These are phyloP conservation scores for Asterochloris sp. DNA, from an alignment of 139 green algal species.

Conservation along the genomic window DNA sequence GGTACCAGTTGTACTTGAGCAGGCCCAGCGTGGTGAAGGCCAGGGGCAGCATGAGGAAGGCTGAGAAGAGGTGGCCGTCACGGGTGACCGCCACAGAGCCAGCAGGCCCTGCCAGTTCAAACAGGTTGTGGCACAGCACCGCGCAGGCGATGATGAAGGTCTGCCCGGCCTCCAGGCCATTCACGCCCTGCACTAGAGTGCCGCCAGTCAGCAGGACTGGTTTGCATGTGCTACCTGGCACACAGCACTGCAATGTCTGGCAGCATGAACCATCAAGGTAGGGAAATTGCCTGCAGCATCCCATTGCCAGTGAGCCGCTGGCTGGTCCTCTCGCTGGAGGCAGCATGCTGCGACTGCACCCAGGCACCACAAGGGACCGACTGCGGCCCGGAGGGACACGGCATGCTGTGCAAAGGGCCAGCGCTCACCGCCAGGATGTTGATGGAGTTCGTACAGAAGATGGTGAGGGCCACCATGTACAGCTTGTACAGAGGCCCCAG, in stretches of 20 bases:
- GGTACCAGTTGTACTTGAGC: constrained; percentile 89
- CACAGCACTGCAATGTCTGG: too few species aligned
- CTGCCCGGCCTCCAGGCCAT: constrained; percentile 95
- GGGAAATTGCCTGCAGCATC: too few species aligned
- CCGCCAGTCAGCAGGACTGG: neutral
- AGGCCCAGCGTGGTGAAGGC: constrained; percentile 77
- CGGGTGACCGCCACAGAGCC: constrained; percentile 17
- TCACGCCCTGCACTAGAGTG: constrained; percentile 61
- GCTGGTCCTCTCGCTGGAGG: too few species aligned
- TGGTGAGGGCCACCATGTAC: constrained; percentile 92
- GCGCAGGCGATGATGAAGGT: constrained; percentile 88
- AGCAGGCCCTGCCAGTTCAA: constrained; percentile 35
- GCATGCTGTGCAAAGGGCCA: neutral
- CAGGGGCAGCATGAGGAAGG: constrained; percentile 89
- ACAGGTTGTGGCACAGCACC: constrained; percentile 82
- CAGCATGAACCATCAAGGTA: too few species aligned
- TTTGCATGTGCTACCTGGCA: neutral
- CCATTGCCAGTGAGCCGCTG: too few species aligned
- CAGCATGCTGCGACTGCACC: too few species aligned
- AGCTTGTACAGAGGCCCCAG: constrained; percentile 86
- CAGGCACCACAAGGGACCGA: too few species aligned
- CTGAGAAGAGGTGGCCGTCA: constrained; percentile 94
- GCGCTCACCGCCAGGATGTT: constrained; percentile 87
- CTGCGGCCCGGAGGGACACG: too few species aligned
- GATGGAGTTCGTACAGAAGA: constrained; percentile 99